Base-by-base conservation (phyloP, 352 stramenopile species). In the Phytopythium cucurbitacearum region DNA sequence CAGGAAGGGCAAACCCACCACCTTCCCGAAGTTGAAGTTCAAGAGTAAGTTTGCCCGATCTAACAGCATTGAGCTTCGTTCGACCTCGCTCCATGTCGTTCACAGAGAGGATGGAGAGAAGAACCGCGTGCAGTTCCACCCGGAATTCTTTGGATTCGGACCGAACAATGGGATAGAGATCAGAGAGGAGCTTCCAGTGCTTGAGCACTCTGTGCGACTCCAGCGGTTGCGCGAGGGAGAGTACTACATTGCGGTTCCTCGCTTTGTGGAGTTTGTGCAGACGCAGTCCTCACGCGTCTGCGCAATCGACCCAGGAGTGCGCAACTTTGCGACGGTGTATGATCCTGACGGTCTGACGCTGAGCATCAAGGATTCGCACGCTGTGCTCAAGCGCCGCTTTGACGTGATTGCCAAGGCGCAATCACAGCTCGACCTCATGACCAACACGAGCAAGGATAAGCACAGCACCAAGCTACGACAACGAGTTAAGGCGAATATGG, bases 201-300 rank as follows among this genome's bases (percentile, higher is more conserved):
- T n/a, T n/a, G n/a, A n/a, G n/a, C n/a, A n/a, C n/a, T n/a, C n/a
- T n/a, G n/a, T n/a, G n/a, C n/a, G n/a, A n/a, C n/a, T n/a, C n/a
- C n/a, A n/a, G n/a, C n/a, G n/a, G n/a, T n/a, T n/a, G n/a, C n/a
- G n/a, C n/a, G n/a, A n/a, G 10, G 46, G 37, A 11, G 50, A 65
- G 32, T 63, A 60, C 33, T 69, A 60, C 40, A 8, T 65, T 3
- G 45, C 32, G 5, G 33, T 69, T 5, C 53, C 49, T n/a, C 40
- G 47, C 16, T 10, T 39, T 0, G 39, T 40, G 32, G 38, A 54
- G 53, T 59, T 59, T 15, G 4, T 28, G 35, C 52, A 48, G n/a
- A 51, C 43, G 10, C 38, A 44, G 3, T 54, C 51, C 9, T 45
- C 3, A 43, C 42, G 51, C 11, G 48, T 42, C 9, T 69, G 60